Evolutionary conservation across 202 grass and related monocot genomes (phyloP).

Genomic region (Panicum virgatum): DNA sequence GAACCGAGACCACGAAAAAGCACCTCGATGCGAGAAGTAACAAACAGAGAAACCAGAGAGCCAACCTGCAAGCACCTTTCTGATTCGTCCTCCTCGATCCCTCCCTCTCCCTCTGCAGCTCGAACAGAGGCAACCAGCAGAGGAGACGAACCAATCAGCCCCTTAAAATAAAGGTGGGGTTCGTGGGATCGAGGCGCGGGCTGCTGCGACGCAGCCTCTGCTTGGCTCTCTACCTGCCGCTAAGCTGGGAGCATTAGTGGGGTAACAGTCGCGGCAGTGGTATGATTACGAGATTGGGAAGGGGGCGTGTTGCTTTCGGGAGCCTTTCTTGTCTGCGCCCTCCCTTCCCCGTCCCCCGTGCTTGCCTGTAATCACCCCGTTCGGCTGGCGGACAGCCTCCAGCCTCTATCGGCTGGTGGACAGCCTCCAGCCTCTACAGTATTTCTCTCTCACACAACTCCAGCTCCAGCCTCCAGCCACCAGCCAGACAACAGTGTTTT

Average conservation of each 20-base stretch:
- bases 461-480: no score
- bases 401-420: no score
- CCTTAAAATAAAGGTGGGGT: neutral
- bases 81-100: slow-evolving; percentile 6
- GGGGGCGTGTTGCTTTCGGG: slow-evolving; percentile 33
- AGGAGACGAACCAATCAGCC: neutral
- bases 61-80: slow-evolving; percentile 1
- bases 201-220: slow-evolving; percentile 11
- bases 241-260: slow-evolving; percentile 1
- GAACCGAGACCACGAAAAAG: neutral
- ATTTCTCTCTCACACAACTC: no score
- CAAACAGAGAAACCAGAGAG: neutral
- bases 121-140: neutral
- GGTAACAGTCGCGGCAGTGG: neutral
- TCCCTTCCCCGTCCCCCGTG: neutral
- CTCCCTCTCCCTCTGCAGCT: neutral
- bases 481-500: no score
- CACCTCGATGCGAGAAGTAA: neutral
- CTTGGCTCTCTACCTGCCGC: neutral
- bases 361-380: neutral
- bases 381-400: no score
- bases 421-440: no score
- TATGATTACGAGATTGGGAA: slow-evolving; percentile 29
- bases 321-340: slow-evolving; percentile 20
- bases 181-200: neutral